Evolutionary conservation across 2,329 filamentous ascomycete genomes (phyloP).

Genomic region (Pseudodiploospora longispora): DNA sequence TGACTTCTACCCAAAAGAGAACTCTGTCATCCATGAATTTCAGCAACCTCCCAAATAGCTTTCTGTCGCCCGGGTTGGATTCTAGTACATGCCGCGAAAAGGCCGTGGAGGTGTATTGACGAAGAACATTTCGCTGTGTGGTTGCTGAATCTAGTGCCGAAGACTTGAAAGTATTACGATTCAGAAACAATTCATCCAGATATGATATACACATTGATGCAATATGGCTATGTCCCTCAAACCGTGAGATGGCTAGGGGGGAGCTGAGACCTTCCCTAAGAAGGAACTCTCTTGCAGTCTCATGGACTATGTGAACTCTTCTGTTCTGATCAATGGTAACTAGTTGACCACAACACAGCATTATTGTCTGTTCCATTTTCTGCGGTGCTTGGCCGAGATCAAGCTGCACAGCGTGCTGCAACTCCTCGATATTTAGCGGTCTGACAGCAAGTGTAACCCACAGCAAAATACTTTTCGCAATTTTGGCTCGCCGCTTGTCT

Average conservation of each 20-base stretch:
- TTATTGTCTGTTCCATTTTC: conserved; percentile 1
- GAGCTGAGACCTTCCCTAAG: not conserved
- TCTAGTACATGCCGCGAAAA: conserved; percentile 1
- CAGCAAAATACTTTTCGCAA: conserved; percentile 1
- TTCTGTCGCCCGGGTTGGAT: not conserved
- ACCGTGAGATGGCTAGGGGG: not conserved
- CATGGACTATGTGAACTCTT: conserved; percentile 4
- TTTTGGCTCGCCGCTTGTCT: not conserved
- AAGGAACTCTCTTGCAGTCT: conserved; percentile 4
- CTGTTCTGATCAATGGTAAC: conserved; percentile 1
- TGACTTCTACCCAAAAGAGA: conserved; percentile 3
- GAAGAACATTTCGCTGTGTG: not conserved
- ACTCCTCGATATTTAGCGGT: not conserved
- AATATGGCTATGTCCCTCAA: not conserved
- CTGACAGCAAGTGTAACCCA: conserved; percentile 4
- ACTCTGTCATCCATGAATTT: not conserved
- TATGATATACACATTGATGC: not conserved
- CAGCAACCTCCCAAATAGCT: not conserved
- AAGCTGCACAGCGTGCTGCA: conserved; percentile 2
- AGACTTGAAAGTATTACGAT: not conserved
- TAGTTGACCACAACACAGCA: not conserved
- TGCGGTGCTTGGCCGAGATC: not conserved
- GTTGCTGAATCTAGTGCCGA: not conserved
- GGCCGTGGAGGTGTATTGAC: not conserved
- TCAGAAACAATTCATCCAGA: not conserved